Evolutionary conservation across 1,139 yeast genomes (phyloP).

Genomic region (Groenewaldozyma auringiensis): DNA sequence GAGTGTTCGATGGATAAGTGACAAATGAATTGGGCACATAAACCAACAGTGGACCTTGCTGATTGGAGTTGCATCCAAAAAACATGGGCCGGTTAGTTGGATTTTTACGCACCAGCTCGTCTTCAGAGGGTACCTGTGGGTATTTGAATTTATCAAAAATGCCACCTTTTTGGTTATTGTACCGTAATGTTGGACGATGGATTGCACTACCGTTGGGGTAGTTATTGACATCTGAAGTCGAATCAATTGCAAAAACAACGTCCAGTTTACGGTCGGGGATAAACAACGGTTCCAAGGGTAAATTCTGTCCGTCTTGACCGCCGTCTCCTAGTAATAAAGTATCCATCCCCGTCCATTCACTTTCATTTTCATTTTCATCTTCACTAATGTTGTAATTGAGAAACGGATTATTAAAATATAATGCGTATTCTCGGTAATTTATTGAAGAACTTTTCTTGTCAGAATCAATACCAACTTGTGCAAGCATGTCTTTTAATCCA

Average conservation of each 20-base stretch:
- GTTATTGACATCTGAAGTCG: constrained; percentile 17
- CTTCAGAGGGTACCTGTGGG: constrained; percentile 65
- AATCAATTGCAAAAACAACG: constrained; percentile 67
- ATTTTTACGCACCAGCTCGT: constrained; percentile 48
- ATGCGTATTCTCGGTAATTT: constrained; percentile 17
- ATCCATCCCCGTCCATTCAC: constrained; percentile 22
- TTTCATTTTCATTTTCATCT: constrained; percentile 32
- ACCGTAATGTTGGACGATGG: constrained; percentile 16
- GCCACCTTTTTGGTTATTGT: constrained; percentile 1
- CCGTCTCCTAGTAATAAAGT: constrained; percentile 65
- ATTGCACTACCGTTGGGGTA: constrained; percentile 21
- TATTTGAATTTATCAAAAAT: constrained; percentile 38
- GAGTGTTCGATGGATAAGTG: constrained; percentile 41
- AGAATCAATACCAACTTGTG: constrained; percentile 4
- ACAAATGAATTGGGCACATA: constrained; percentile 49
- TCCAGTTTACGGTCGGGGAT: constrained; percentile 64
- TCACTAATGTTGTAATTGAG: constrained; percentile 5
- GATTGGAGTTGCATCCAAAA: constrained; percentile 49
- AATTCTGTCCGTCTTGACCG: constrained; percentile 73
- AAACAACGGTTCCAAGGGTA: constrained; percentile 69
- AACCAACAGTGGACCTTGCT: constrained; percentile 39
- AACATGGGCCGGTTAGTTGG: constrained; percentile 40
- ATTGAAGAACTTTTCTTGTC: constrained; percentile 1
- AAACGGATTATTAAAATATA: constrained; percentile 17
- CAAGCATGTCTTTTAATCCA: constrained; percentile 6